Conservation (phyloP, 2,329 filamentous ascomycete genomes). For the Tetracladium maxilliforme region DNA sequence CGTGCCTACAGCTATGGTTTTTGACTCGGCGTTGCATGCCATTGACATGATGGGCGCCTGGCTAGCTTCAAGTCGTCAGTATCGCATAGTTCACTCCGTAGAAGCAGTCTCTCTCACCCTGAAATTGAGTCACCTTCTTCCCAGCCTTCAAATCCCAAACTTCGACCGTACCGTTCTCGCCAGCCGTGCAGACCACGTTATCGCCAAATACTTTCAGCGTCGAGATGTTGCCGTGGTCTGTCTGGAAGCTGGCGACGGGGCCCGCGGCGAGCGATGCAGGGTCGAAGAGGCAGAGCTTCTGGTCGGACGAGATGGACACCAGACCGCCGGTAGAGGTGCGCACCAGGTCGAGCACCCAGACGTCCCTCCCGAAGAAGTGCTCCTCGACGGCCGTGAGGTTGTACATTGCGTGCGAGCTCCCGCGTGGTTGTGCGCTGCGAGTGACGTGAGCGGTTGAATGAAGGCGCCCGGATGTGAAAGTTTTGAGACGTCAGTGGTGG, state of each 20-base stretch:
- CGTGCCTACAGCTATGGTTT: slow-evolving; percentile 56
- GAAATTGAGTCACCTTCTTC: slow-evolving; percentile 23
- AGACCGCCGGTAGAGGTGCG: slow-evolving; percentile 33
- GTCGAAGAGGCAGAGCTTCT: slow-evolving; percentile 52
- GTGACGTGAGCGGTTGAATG: too few species aligned
- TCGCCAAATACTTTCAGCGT: slow-evolving; percentile 42
- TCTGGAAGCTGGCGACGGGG: slow-evolving; percentile 29
- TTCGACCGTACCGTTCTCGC: slow-evolving; percentile 52
- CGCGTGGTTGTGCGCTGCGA: too few species aligned
- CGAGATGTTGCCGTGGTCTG: slow-evolving; percentile 47
- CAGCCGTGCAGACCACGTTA: slow-evolving; percentile 50
- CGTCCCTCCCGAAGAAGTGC: slow-evolving; percentile 24
- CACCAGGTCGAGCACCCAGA: slow-evolving; percentile 44
- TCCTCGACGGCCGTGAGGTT: slow-evolving; percentile 21
- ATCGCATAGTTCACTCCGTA: background rate
- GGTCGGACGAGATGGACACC: slow-evolving; percentile 56
- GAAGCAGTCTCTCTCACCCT: slow-evolving; percentile 8
- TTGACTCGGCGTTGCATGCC: slow-evolving; percentile 37
- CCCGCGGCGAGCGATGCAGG: slow-evolving; percentile 36
- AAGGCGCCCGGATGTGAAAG: too few species aligned
- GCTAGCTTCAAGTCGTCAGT: background rate
- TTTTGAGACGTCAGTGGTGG: too few species aligned
- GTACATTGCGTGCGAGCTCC: too few species aligned
- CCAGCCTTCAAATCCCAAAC: slow-evolving; percentile 50
- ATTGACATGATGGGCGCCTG: slow-evolving; percentile 46